A percentile compares a stretch with the other conserved stretches of the same genome.
phyloP scores from a whole-genome alignment of 805 yeast genomes.

The Candida railenensis region DNA sequence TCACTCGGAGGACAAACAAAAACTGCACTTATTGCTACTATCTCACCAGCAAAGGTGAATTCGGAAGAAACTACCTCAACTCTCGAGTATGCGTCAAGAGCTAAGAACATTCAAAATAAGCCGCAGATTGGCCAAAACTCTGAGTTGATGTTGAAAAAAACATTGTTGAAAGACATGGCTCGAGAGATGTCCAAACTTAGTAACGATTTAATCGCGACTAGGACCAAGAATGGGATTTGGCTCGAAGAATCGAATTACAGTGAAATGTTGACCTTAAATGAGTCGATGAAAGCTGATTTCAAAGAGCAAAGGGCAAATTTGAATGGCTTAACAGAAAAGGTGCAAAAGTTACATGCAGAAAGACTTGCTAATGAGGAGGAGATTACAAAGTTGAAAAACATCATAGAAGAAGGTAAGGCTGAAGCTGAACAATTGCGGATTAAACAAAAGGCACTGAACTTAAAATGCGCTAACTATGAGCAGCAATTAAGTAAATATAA shows the following conservation, averaged over 20 bases:
- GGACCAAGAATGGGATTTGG: conserved; percentile 63
- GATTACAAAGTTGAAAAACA: neutral
- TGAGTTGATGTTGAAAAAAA: conserved; percentile 48
- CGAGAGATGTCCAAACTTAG: conserved; percentile 56
- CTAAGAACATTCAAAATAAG: conserved; percentile 70
- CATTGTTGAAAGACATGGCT: conserved; percentile 50
- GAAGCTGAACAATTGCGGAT: neutral
- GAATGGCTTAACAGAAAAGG: neutral
- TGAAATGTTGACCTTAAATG: conserved; percentile 23
- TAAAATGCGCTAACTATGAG: neutral
- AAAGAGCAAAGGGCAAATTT: conserved; percentile 13
- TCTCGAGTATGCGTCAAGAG: conserved; percentile 82
- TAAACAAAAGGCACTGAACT: neutral
- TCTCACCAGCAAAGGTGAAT: conserved; percentile 77
- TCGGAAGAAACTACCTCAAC: conserved; percentile 85
- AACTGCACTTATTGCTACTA: conserved; percentile 83
- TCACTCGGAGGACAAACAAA: conserved; percentile 87
- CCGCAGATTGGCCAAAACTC: conserved; percentile 49
- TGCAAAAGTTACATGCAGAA: neutral
- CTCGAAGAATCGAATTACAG: conserved; percentile 58
- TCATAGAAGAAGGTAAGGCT: neutral
- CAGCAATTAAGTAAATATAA: neutral
- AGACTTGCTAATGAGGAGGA: neutral
- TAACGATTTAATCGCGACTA: conserved; percentile 60
- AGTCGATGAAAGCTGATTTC: conserved; percentile 22